Evolutionary conservation across 2,329 filamentous ascomycete species (phyloP), one percentile per base, ranked within the genome.

Genomic region (Neophaeococcomyces aloes): DNA sequence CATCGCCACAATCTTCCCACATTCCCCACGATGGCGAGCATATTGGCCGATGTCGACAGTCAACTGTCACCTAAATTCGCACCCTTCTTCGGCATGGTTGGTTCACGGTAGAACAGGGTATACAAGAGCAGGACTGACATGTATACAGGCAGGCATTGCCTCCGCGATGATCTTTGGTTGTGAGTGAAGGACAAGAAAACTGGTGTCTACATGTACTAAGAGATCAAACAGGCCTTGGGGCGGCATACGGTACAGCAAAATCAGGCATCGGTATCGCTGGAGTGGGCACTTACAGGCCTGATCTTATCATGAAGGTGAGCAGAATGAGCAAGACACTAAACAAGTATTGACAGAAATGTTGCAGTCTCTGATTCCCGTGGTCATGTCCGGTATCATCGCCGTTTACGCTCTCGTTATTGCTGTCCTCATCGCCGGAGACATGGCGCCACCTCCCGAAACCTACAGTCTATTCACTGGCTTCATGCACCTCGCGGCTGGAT

Each of bases 371-470:
- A 69, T 71, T 41, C 68, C 68, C 23, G 68, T 71, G 42, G 67
- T 98, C 71, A 98, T 98, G 91, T 94, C 91, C 57, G 91, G 91
- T 78, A 98, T 98, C 62, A 86, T 98, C 59, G 91, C 91, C 46
- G 91, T 98, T 55, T 98, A 98, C 69, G 86, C 88, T 40, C 83
- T 98, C 56, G 91, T 98, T 59, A 88, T 98, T 56, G 84, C 89
- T 14, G 91, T 98, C 59, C 78, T 98, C 55, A 98, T 98, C 63
- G 86, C 87, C 44, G 83, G 86, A 65, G 86, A 94, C 63, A 79
- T 96, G 63, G 75, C 74, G 38, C 84, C 87, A 21, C 83, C 81
- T 45, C 72, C 75, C 13, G 67, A 67, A 15, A 69, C 74, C 53
- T 94, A 94, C 69, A 87, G 80, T 59, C 71, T 96, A 53, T 98